A percentile compares a stretch with the other conserved stretches of the same genome.
Evolutionary conservation across 2,329 filamentous ascomycete genomes (phyloP).

Genomic region (Neonectria coccinea): DNA sequence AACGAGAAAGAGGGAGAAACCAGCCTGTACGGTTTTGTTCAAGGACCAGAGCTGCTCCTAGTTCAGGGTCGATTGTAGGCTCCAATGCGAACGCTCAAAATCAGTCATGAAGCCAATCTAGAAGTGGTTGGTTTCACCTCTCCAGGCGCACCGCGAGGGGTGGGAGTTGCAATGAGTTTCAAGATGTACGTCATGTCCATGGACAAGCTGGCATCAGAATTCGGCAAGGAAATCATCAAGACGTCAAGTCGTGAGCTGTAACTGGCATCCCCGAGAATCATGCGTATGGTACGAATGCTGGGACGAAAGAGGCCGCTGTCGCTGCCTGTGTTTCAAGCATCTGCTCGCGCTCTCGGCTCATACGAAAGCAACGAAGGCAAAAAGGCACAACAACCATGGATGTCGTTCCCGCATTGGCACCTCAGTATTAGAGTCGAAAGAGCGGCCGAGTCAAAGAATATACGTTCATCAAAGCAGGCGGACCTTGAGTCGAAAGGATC

Average conservation of each 20-base stretch:
- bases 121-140: slow-evolving; percentile 36
- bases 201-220: slow-evolving; percentile 41
- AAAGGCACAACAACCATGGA: slow-evolving; percentile 39
- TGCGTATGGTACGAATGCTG: slow-evolving; percentile 28
- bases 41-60: slow-evolving; percentile 20
- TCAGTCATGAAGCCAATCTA: slow-evolving; percentile 35
- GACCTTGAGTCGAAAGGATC: slow-evolving; percentile 38
- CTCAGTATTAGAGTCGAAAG: slow-evolving; percentile 44
- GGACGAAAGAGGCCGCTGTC: slow-evolving; percentile 23
- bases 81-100: slow-evolving; percentile 25
- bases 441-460: slow-evolving; percentile 42
- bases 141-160: slow-evolving; percentile 24
- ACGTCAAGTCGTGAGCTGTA: slow-evolving; percentile 43
- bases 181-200: slow-evolving; percentile 43
- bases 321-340: slow-evolving; percentile 36
- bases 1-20: slow-evolving; percentile 17
- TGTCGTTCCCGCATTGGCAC: slow-evolving; percentile 34
- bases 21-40: slow-evolving; percentile 18
- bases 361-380: slow-evolving; percentile 32
- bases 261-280: slow-evolving; percentile 34
- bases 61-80: slow-evolving; percentile 10
- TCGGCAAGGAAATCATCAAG: slow-evolving; percentile 44
- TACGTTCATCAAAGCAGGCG: slow-evolving; percentile 47
- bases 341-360: slow-evolving; percentile 37
- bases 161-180: slow-evolving; percentile 37